phyloP scores from a whole-genome alignment of 768 basidiomycete species.

The Pulveroboletus sp. region DNA sequence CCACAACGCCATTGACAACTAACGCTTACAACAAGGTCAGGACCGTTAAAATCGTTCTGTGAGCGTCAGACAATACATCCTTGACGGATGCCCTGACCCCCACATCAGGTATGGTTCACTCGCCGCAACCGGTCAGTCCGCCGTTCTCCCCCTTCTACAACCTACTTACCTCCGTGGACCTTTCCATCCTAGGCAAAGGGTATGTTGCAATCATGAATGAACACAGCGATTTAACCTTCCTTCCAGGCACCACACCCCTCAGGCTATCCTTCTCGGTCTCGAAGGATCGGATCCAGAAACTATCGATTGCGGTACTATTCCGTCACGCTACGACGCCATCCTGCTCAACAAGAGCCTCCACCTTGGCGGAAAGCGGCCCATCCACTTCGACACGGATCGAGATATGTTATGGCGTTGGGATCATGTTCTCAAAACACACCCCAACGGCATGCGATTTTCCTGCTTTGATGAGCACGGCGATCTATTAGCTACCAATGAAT shows the following conservation, averaged over 20 bases:
- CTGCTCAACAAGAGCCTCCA: slow-evolving; percentile 58
- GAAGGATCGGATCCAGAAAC: slow-evolving; percentile 93
- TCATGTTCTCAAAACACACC: slow-evolving; percentile 82
- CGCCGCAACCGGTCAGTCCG: slow-evolving; percentile 75
- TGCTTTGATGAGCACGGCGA: slow-evolving; percentile 79
- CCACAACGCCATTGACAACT: background rate
- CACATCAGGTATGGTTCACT: slow-evolving; percentile 76
- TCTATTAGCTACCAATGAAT: slow-evolving; percentile 90
- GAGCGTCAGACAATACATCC: slow-evolving; percentile 22
- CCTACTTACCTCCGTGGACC: slow-evolving; percentile 6
- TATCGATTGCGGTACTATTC: slow-evolving; percentile 82
- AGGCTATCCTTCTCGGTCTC: slow-evolving; percentile 78
- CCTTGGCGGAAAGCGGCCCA: slow-evolving; percentile 70
- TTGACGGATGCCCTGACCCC: background rate
- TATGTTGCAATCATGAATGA: slow-evolving; percentile 28
- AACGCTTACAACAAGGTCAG: slow-evolving; percentile 46
- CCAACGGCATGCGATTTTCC: slow-evolving; percentile 92
- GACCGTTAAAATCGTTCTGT: slow-evolving; percentile 83
- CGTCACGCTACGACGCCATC: slow-evolving; percentile 70
- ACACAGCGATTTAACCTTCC: background rate
- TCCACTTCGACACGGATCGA: slow-evolving; percentile 80
- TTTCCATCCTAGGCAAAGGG: slow-evolving; percentile 62
- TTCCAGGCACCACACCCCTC: slow-evolving; percentile 82
- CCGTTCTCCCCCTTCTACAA: background rate
- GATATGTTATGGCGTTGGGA: slow-evolving; percentile 95